Conservation (phyloP, 2,329 filamentous ascomycete genomes). For the Talaromyces sp. region DNA sequence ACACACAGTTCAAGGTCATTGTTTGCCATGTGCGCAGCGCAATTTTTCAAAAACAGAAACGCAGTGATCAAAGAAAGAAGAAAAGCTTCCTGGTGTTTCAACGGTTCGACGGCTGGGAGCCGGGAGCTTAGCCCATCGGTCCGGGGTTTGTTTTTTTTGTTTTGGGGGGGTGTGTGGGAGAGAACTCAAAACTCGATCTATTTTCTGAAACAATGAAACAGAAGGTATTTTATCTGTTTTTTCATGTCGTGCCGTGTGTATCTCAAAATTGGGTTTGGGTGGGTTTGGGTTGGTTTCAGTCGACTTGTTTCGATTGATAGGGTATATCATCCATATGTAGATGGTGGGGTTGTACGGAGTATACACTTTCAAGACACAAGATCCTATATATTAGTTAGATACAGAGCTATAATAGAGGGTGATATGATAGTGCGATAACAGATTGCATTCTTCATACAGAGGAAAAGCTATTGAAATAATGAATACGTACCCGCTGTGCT, state of each 20-base stretch:
- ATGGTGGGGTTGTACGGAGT: too few species aligned
- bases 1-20: neutral
- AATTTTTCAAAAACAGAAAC: too few species aligned
- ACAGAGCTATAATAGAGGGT: too few species aligned
- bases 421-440: too few species aligned
- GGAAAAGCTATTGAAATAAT: neutral
- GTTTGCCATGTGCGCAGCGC: neutral
- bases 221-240: neutral
- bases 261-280: too few species aligned
- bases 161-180: neutral
- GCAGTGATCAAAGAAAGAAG: too few species aligned
- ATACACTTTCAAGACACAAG: too few species aligned
- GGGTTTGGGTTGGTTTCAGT: neutral
- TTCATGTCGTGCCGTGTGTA: neutral
- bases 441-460: too few species aligned
- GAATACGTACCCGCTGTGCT: neutral
- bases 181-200: neutral
- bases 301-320: too few species aligned
- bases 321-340: too few species aligned
- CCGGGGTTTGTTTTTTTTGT: too few species aligned
- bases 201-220: neutral
- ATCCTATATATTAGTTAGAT: neutral
- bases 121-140: neutral
- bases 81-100: neutral
- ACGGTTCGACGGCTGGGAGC: neutral